Evolutionary conservation across 805 yeast species (phyloP).

Genomic region (Candida maesae): DNA sequence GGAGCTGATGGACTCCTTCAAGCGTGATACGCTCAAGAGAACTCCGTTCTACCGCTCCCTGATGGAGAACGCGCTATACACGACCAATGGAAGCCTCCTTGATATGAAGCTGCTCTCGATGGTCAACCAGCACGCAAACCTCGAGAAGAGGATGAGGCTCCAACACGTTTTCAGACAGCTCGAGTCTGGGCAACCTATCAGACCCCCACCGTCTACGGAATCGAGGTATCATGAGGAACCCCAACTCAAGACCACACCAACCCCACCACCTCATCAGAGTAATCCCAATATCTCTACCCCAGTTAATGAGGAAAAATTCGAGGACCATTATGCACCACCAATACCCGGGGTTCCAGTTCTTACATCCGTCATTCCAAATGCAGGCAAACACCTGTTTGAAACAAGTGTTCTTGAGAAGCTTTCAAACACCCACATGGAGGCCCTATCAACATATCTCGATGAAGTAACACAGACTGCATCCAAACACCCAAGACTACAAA

Average conservation of each 20-base stretch:
- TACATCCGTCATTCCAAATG: neutral
- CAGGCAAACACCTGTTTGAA: neutral
- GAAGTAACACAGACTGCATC: neutral
- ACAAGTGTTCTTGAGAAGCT: neutral
- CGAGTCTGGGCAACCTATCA: neutral
- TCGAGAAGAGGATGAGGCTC: neutral
- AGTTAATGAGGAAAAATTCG: no score
- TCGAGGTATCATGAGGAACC: neutral
- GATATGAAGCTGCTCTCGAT: neutral
- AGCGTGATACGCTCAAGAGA: neutral
- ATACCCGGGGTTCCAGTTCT: neutral
- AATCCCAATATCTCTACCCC: no score
- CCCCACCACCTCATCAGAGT: neutral
- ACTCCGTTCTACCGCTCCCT: neutral
- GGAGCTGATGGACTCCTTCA: neutral
- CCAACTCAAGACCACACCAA: neutral
- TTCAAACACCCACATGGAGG: neutral
- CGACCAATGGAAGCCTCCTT: neutral
- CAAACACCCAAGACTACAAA: slow-evolving; percentile 15
- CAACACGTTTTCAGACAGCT: neutral
- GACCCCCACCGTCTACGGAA: no score
- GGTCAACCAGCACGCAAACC: neutral
- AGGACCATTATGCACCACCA: no score
- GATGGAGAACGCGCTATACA: neutral
- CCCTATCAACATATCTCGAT: neutral